Percentiles rank a stretch among this genome's conserved stretches.
These are phyloP conservation scores for Fusarium sp. DNA, from an alignment of 2,329 filamentous ascomycete genomes.

Conservation along the genomic window DNA sequence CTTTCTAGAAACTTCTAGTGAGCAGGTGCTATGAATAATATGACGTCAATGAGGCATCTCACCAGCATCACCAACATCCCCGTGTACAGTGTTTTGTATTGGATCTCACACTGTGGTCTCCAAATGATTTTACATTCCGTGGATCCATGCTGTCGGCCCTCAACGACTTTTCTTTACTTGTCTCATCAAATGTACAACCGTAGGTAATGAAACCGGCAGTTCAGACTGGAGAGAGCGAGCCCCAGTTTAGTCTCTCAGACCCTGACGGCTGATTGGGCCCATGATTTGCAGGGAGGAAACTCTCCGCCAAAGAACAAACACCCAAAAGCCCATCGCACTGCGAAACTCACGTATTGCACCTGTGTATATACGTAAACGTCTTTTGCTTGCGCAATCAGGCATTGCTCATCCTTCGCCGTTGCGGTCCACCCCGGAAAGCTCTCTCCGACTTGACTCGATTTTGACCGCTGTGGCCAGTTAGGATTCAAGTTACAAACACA, in stretches of 20 bases:
- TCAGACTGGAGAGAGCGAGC: not conserved
- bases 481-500: not conserved
- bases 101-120: not conserved
- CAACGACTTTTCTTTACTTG: too few relatives aligned
- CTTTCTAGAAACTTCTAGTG: conserved; percentile 25
- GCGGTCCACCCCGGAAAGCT: conserved; percentile 36
- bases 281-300: conserved; percentile 41
- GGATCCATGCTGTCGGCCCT: not conserved
- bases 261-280: not conserved
- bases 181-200: too few relatives aligned
- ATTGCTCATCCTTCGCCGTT: conserved; percentile 5
- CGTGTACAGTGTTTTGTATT: not conserved
- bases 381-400: conserved; percentile 2
- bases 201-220: too few relatives aligned
- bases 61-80: conserved; percentile 17
- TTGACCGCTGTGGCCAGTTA: conserved; percentile 15
- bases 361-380: conserved; percentile 5
- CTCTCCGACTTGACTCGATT: conserved; percentile 38
- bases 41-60: conserved; percentile 48
- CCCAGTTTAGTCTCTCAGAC: not conserved
- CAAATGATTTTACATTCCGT: too few relatives aligned
- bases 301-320: conserved; percentile 32
- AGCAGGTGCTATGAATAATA: not conserved
- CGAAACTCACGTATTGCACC: not conserved
- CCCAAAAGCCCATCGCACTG: too few relatives aligned